These are phyloP conservation scores for Beta lomatogona DNA, from an alignment of 179 eudicot genomes.

Conservation along the genomic window DNA sequence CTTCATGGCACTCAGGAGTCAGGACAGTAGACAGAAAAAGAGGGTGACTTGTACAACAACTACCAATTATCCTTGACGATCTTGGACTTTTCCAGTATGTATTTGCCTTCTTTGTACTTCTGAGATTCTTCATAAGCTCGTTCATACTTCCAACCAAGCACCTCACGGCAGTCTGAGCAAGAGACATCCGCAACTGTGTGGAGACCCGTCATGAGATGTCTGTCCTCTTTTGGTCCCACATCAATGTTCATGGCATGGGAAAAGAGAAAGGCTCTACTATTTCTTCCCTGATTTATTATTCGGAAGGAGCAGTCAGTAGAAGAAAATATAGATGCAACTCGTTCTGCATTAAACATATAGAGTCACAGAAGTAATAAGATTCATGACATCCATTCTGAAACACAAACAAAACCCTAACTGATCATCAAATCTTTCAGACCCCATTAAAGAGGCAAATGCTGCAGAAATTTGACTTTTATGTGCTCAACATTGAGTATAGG, in stretches of 20 bases:
- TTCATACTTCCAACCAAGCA: slow-evolving; percentile 46
- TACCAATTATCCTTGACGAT: slow-evolving; percentile 42
- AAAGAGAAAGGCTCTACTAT: slow-evolving; percentile 43
- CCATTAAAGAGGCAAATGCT: not conserved
- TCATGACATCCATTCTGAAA: too few species aligned
- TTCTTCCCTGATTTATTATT: slow-evolving; percentile 33
- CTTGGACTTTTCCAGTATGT: slow-evolving; percentile 40
- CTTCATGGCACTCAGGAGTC: not conserved
- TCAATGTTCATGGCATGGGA: slow-evolving; percentile 47
- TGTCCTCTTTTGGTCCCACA: slow-evolving; percentile 43
- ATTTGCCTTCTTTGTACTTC: slow-evolving; percentile 50
- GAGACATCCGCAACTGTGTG: slow-evolving; percentile 47
- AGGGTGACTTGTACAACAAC: not conserved
- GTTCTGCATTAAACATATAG: not conserved
- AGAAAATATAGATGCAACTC: not conserved
- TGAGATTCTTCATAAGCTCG: slow-evolving; percentile 48
- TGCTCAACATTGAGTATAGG: not conserved
- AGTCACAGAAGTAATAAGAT: too few species aligned
- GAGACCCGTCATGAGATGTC: slow-evolving; percentile 48
- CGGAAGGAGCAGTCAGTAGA: slow-evolving; percentile 7
- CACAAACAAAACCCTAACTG: too few species aligned
- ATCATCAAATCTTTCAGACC: too few species aligned
- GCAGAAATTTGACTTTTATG: not conserved
- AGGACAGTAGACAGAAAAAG: not conserved
- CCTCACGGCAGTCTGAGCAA: slow-evolving; percentile 40